These are phyloP conservation scores for Tanacetum coccineum DNA, from an alignment of 129 eudicot genomes.

Conservation along the genomic window DNA sequence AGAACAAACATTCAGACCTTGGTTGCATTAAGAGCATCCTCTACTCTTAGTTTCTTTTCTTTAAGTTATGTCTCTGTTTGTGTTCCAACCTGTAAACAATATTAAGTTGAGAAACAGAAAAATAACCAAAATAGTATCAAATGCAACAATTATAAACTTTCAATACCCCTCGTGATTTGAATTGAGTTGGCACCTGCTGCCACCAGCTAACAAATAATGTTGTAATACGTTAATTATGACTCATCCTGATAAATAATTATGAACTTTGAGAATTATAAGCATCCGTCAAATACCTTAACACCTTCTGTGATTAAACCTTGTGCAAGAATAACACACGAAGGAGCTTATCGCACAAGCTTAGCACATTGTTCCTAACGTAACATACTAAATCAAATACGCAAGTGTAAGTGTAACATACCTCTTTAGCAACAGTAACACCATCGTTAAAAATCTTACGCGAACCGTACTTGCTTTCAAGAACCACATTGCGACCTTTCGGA, in stretches of 20 bases:
- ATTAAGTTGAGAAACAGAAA: background rate
- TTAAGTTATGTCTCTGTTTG: constrained; percentile 65
- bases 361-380: background rate
- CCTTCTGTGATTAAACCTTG: constrained; percentile 20
- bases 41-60: constrained; percentile 63
- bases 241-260: constrained; percentile 34
- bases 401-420: constrained; percentile 4
- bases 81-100: constrained; percentile 56
- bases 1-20: constrained; percentile 31
- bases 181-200: constrained; percentile 72
- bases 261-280: background rate
- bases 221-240: background rate
- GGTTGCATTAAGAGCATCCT: constrained; percentile 75
- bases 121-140: background rate
- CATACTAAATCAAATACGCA: background rate
- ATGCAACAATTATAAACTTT: constrained; percentile 8
- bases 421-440: constrained; percentile 33
- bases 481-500: constrained; percentile 49
- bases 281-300: constrained; percentile 6
- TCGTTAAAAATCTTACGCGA: constrained; percentile 22
- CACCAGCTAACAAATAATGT: constrained; percentile 37
- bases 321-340: constrained; percentile 16
- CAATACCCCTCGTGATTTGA: constrained; percentile 55
- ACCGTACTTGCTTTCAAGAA: constrained; percentile 44
- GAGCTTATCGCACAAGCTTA: constrained; percentile 25